phyloP scores from a whole-genome alignment of 2,329 filamentous ascomycete species.

The Metarhizium sp. region DNA sequence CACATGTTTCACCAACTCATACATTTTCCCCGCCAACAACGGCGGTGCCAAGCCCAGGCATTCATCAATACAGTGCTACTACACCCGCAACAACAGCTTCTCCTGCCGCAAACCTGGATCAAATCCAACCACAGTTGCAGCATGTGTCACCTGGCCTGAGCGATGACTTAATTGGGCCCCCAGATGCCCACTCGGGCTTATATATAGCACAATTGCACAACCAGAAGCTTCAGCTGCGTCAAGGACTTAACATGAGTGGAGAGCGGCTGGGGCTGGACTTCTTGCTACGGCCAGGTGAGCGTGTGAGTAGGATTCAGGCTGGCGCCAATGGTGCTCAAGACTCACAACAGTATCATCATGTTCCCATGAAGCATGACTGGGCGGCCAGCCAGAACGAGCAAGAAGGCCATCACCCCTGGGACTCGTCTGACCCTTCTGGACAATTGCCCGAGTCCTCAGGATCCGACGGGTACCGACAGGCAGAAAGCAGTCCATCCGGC shows the following conservation, averaged over 20 bases:
- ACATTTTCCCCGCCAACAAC: constrained; percentile 12
- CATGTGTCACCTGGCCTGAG: not conserved
- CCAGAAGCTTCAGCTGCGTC: constrained; percentile 39
- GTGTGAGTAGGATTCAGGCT: constrained; percentile 41
- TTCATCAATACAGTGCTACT: not conserved
- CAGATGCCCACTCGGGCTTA: constrained; percentile 1
- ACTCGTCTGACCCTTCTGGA: not conserved
- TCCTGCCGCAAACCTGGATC: not conserved
- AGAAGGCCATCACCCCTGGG: constrained; percentile 6
- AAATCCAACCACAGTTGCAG: not conserved
- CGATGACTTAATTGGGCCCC: not conserved
- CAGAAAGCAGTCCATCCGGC: not conserved
- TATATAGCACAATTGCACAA: constrained; percentile 26
- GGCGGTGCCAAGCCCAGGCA: not conserved
- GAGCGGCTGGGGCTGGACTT: constrained; percentile 68
- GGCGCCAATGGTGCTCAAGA: constrained; percentile 40
- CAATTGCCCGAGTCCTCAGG: not conserved
- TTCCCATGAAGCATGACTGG: constrained; percentile 44
- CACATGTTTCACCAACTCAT: constrained; percentile 22
- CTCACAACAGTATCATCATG: constrained; percentile 30
- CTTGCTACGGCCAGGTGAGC: constrained; percentile 40
- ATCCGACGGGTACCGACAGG: not conserved
- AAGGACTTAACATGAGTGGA: constrained; percentile 49
- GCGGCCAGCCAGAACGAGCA: constrained; percentile 13
- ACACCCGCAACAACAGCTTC: not conserved